A percentile compares a stretch with the other conserved stretches of the same genome.
Evolutionary conservation across 768 basidiomycete genomes (phyloP).

Genomic region (Podaxis carcinomalis): DNA sequence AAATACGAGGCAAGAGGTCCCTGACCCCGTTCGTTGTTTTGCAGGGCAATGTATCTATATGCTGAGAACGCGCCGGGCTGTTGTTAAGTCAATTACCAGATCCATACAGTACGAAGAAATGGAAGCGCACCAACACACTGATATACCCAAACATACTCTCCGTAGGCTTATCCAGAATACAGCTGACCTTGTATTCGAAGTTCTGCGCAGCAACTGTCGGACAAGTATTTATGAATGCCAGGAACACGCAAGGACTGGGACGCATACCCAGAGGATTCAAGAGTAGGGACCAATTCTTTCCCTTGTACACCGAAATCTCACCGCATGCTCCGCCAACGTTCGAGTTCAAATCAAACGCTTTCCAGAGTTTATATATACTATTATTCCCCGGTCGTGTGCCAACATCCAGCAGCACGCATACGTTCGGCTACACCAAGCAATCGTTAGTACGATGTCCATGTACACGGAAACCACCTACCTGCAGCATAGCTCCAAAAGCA

Average conservation of each 20-base stretch:
- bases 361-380: constrained; percentile 94
- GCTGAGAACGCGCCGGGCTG: constrained; percentile 95
- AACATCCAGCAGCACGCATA: constrained; percentile 90
- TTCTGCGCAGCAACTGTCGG: constrained; percentile 84
- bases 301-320: constrained; percentile 93
- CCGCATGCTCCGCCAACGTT: constrained; percentile 96
- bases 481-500: constrained; percentile 79
- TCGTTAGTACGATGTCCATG: background rate
- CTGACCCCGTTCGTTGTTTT: constrained; percentile 75
- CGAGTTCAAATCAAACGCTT: constrained; percentile 87
- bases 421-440: constrained; percentile 61
- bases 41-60: constrained; percentile 84
- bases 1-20: constrained; percentile 96
- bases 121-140: constrained; percentile 67
- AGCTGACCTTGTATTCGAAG: constrained; percentile 91
- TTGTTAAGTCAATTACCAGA: background rate
- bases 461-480: constrained; percentile 38
- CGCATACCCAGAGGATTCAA: constrained; percentile 76
- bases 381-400: constrained; percentile 88
- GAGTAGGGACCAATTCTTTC: constrained; percentile 76
- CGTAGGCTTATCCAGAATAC: constrained; percentile 87
- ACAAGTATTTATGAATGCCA: background rate
- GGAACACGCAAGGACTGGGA: background rate
- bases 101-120: background rate
- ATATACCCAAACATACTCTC: constrained; percentile 95